Conservation (phyloP, 2,329 filamentous ascomycete species). For the Ceratocystis cubensis region DNA sequence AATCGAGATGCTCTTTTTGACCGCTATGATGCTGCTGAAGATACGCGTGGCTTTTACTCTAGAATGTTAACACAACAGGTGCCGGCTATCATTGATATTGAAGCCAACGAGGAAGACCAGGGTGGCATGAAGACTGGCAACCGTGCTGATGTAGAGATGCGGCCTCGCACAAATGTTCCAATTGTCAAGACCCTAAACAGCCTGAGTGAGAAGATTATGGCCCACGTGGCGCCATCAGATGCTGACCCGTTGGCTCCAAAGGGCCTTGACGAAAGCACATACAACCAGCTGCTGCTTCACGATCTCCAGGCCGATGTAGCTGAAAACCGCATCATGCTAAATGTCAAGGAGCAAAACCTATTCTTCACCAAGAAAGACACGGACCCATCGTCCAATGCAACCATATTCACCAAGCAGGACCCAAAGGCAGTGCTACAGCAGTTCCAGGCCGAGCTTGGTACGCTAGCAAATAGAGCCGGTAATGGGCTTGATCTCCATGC, state of each 20-base stretch:
- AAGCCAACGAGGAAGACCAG: conserved; percentile 90
- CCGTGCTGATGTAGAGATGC: conserved; percentile 79
- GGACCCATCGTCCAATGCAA: conserved; percentile 33
- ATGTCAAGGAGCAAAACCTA: conserved; percentile 73
- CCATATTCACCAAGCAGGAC: conserved; percentile 55
- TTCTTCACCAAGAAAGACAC: conserved; percentile 59
- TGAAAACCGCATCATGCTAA: conserved; percentile 68
- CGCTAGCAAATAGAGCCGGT: conserved; percentile 36
- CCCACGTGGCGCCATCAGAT: conserved; percentile 70
- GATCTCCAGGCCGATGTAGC: conserved; percentile 66
- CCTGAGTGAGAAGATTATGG: conserved; percentile 86
- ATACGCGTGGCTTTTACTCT: conserved; percentile 41
- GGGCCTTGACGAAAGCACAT: conserved; percentile 59
- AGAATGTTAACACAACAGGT: conserved; percentile 52
- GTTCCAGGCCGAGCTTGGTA: conserved; percentile 50
- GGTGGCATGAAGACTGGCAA: conserved; percentile 74
- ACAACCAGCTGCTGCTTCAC: conserved; percentile 59
- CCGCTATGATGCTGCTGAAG: conserved; percentile 66
- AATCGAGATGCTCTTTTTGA: conserved; percentile 69
- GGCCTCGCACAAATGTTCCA: conserved; percentile 66
- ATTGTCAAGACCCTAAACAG: conserved; percentile 83
- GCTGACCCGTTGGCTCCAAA: conserved; percentile 44
- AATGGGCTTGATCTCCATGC: conserved; percentile 48
- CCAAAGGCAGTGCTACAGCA: conserved; percentile 54
- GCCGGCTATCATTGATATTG: conserved; percentile 80